A percentile compares a stretch with the other conserved stretches of the same genome.
Conservation (phyloP, 108 stramenopile genomes). For the Craspedostauros australis region DNA sequence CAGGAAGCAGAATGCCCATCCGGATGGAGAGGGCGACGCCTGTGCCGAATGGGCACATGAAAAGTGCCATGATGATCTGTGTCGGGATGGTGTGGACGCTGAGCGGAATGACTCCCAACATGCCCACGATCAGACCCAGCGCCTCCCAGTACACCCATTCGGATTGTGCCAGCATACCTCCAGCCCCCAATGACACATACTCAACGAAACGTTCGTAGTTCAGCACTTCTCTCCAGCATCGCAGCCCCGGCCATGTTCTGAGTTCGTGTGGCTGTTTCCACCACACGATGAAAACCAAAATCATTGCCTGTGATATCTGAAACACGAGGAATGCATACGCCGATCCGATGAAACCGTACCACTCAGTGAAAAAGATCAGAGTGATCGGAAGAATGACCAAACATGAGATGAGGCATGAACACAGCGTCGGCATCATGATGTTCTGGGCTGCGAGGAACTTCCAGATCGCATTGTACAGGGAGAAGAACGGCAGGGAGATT, state of each 20-base stretch:
- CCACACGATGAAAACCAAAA: constrained; percentile 14
- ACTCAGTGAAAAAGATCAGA: constrained; percentile 7
- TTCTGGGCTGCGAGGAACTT: constrained; percentile 36
- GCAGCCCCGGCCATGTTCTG: constrained; percentile 31
- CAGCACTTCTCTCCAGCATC: constrained; percentile 13
- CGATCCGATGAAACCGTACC: constrained; percentile 29
- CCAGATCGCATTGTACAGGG: constrained; percentile 15
- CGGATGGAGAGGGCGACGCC: constrained; percentile 21
- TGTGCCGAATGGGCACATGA: constrained; percentile 16
- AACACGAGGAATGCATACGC: constrained; percentile 23
- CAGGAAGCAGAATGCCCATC: constrained; percentile 10
- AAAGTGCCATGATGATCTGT: constrained; percentile 18
- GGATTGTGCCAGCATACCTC: constrained; percentile 26
- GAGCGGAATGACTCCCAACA: constrained; percentile 25
- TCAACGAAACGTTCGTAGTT: constrained; percentile 7
- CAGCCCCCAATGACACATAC: constrained; percentile 19
- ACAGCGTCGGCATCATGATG: constrained; percentile 27
- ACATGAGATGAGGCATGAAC: constrained; percentile 8
- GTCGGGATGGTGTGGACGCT: constrained; percentile 38
- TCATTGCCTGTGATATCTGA: constrained; percentile 15
- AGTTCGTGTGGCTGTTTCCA: constrained; percentile 12
- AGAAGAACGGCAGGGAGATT: constrained; percentile 22
- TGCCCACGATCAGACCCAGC: constrained; percentile 29
- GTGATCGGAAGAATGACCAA: constrained; percentile 17
- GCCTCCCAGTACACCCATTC: constrained; percentile 45